Evolutionary conservation across 129 eudicot genomes (phyloP), one percentile per base, ranked within the genome.

Genomic region (Pulicaria dysenterica): DNA sequence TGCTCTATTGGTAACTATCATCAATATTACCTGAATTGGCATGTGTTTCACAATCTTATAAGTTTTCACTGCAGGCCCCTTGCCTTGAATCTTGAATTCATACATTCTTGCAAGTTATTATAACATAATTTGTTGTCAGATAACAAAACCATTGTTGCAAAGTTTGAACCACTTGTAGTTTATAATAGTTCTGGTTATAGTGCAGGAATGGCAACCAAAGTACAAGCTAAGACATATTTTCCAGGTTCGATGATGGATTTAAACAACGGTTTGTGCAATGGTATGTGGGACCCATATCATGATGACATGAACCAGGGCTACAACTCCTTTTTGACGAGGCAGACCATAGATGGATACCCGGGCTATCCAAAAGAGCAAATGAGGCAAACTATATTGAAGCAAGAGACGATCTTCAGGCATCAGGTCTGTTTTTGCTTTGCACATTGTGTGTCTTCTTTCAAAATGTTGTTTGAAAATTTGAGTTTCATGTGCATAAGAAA

Each of bases 161-260:
- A 63, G 34, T 63, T 41, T 39, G 37, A 41, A 15, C 13, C 43
- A 19, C 70, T 64, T 34, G 4, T 64, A 43, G 36, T 39, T 40
- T 37, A n/a, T 19, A 14, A 47, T 48, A 0, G 31, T 50, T 58
- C 5, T 68, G 60, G 60, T 53, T 16, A 36, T 54, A 56, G 47
- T 79, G 70, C 77, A 88, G 97, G 73, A 84, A 91, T 91, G 97
- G 95, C 86, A 53, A 84, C 92, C 31, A 65, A 91, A 77, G 68
- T 90, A 36, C 91, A 85, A 75, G 75, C 86, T 44, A 84, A 83
- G 81, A 50, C 86, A 36, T 77, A 68, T 58, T 67, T 83, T 46
- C 70, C 79, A 54, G 84, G 85, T 63, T 71, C 85, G 38, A 58
- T 49, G 81, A 79, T 68, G 76, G 86, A 85, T 83, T 69, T 77